Evolutionary conservation across 306 rosid species (phyloP), one percentile per base, ranked within the genome.

Genomic region (Spatholobus suberectus): DNA sequence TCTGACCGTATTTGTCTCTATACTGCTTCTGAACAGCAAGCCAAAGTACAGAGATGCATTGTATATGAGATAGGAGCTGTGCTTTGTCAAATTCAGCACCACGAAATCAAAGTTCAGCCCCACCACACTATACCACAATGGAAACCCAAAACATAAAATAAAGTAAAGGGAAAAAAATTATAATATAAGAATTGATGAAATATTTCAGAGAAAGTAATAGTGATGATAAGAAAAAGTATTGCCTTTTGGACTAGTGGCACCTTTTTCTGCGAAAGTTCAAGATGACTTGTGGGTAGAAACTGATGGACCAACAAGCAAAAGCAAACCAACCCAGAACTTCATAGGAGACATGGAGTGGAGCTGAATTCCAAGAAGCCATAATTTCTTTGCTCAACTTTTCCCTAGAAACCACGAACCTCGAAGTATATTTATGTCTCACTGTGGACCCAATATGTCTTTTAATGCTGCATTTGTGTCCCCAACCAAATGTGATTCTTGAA

Each of bases 31-130:
- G 98, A 76, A 92, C 80, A 18, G 85, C 59, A 35, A 78, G 82
- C 96, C 92, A 59, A 96, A 93, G 92, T 81, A 96, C 82, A 96
- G 85, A 73, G 94, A 80, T 17, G 92, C 84, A 86, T 96, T 96
- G 89, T 94, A 96, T 5, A 96, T 84, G 65, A 96, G 91, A 89
- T 96, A 96, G 8, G 94, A 79, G 1, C 94, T 68, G 85, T 96
- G 99, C 87, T 96, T 96, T 0, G 97, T 91, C 85, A 96, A 81
- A 81, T 94, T 96, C 83, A 96, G 82, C 61, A 96, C 40, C 86
- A 89, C 94, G 20, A 92, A 96, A 90, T 96, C 96, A 81, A 93
- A 90, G 90, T 90, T 96, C 88, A 96, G 55, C 15, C 99, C 99
- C 71, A 96, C 99, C 55, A 96, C 99, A 82, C 99, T 93, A 58